These are phyloP conservation scores for Aspergillus cristatus DNA, from an alignment of 495 filamentous ascomycete species.

Conservation along the genomic window DNA sequence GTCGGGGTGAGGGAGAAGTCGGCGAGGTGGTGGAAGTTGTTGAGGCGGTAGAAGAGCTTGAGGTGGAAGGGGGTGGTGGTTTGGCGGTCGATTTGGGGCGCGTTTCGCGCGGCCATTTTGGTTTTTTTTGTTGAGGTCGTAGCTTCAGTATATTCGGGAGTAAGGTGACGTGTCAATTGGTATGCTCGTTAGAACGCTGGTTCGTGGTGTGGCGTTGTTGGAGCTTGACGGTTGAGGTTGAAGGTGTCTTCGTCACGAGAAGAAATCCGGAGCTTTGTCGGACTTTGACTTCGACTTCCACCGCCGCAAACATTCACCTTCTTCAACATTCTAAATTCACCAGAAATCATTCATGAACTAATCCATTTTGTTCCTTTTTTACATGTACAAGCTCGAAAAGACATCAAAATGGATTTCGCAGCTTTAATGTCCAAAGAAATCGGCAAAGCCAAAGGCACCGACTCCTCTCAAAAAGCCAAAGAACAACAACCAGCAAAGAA, in stretches of 20 bases:
- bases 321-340: too few species aligned
- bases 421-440: conserved; percentile 86
- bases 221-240: too few species aligned
- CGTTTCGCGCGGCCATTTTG: conserved; percentile 21
- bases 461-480: conserved; percentile 15
- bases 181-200: too few species aligned
- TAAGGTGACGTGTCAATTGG: too few species aligned
- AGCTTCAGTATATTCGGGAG: neutral
- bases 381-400: too few species aligned
- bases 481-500: conserved; percentile 48
- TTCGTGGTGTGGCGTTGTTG: too few species aligned
- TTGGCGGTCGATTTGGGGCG: conserved; percentile 50
- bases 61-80: conserved; percentile 79
- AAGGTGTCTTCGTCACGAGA: too few species aligned
- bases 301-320: too few species aligned
- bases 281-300: too few species aligned
- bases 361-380: too few species aligned
- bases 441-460: conserved; percentile 55
- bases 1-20: conserved; percentile 20
- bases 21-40: conserved; percentile 55
- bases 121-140: neutral
- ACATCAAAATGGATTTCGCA: conserved; percentile 75
- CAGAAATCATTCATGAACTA: too few species aligned
- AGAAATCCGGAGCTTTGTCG: too few species aligned
- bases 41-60: conserved; percentile 75